Base-by-base conservation (phyloP, 495 filamentous ascomycete genomes). In the Podospora australis region DNA sequence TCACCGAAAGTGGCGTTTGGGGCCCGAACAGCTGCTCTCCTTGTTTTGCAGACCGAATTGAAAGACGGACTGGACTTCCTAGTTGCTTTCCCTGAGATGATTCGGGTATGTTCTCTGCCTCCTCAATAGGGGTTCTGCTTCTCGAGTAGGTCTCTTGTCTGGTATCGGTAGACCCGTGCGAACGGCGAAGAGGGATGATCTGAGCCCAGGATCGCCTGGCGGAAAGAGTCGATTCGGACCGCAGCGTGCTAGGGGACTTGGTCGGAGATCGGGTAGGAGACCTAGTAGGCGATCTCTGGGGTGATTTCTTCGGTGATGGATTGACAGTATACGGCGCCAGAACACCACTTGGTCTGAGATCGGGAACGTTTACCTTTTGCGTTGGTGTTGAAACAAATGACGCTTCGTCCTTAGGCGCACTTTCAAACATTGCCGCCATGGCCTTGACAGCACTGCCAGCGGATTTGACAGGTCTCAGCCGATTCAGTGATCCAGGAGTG, bases 391-490 rank as follows among this genome's bases (percentile, higher is more conserved):
- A 52, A 2, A 49, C 36, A 35, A 36, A 23, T n/a, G 39, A 38
- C 1, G 23, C 13, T 14, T 49, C 35, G 28, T 55, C 35, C 29
- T 55, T 52, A 35, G 58, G 46, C 9, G 56, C 61, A 40, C 53
- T 59, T 29, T 74, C 67, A 53, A 73, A 73, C 41, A 65, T 54
- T 20, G 68, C 70, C 14, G 71, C 59, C 57, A 74, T 71, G 3
- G 68, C 69, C 47, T 63, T 72, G 20, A 72, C 70, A 9, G 59
- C 57, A n/a, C 59, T 67, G 3, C 57, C 56, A 1, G 46, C 25
- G 0, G 46, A 42, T 16, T 39, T 47, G 1, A 23, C 30, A 1
- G 49, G 39, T n/a, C 25, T 51, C 19, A 44, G 36, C 16, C 44
- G 40, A 26, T 52, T 29, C 14, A 32, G 35, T 11, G 47, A 24